A percentile compares a stretch with the other conserved stretches of the same genome.
Evolutionary conservation across 2,329 filamentous ascomycete species (phyloP).

Genomic region (Aspergillus carbonarius): DNA sequence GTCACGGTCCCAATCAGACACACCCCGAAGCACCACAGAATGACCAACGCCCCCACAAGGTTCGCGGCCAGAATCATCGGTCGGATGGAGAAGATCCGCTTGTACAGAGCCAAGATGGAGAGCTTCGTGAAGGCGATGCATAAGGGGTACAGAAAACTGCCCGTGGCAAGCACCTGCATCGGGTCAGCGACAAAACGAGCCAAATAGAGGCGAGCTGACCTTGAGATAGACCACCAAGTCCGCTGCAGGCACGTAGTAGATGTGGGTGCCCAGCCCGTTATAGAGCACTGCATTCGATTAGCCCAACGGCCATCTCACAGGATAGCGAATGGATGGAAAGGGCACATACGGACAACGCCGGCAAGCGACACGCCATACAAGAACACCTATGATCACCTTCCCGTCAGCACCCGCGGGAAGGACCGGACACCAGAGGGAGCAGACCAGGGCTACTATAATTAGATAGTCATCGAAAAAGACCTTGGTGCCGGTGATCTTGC

Average conservation of each 20-base stretch:
- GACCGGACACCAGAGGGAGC: no score
- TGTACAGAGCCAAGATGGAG: slow-evolving; percentile 30
- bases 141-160: slow-evolving; percentile 25
- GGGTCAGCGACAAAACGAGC: neutral
- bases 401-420: no score
- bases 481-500: slow-evolving; percentile 18
- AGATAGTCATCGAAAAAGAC: slow-evolving; percentile 17
- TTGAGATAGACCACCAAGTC: slow-evolving; percentile 24
- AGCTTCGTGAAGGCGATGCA: slow-evolving; percentile 29
- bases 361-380: slow-evolving; percentile 25
- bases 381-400: slow-evolving; percentile 23
- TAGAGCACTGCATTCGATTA: slow-evolving; percentile 19
- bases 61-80: slow-evolving; percentile 23
- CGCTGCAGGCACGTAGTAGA: slow-evolving; percentile 16
- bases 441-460: slow-evolving; percentile 13
- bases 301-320: no score
- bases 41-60: slow-evolving; percentile 20
- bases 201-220: slow-evolving; percentile 2
- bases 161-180: slow-evolving; percentile 23
- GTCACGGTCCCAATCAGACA: slow-evolving; percentile 25
- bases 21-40: slow-evolving; percentile 26
- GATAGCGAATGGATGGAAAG: neutral
- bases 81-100: slow-evolving; percentile 24
- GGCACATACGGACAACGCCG: slow-evolving; percentile 23
- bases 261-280: slow-evolving; percentile 25